Percentiles rank a stretch among this genome's conserved stretches.
Evolutionary conservation across 2,329 filamentous ascomycete species (phyloP).

Genomic region (Ceratocystis huliohia): DNA sequence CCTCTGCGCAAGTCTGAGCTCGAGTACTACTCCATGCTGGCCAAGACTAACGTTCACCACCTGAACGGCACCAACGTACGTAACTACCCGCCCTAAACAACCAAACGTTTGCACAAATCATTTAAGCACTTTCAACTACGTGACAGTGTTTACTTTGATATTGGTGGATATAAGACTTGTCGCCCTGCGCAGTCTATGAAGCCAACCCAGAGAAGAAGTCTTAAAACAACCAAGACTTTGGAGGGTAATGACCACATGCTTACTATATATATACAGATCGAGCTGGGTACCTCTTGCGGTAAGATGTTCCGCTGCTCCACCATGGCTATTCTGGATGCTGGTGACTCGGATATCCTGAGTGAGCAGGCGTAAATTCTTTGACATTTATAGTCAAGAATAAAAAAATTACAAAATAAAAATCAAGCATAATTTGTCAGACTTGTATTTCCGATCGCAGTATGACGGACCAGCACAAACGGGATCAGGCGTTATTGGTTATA

Average conservation of each 20-base stretch:
- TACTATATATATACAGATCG: slow-evolving; percentile 59
- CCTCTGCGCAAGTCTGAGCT: slow-evolving; percentile 96
- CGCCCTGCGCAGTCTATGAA: slow-evolving; percentile 26
- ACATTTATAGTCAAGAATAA: slow-evolving; percentile 14
- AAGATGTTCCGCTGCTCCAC: slow-evolving; percentile 98
- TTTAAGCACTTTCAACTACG: not conserved
- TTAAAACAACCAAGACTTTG: slow-evolving; percentile 53
- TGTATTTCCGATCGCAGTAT: slow-evolving; percentile 8
- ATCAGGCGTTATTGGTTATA: slow-evolving; percentile 17
- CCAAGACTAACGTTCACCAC: slow-evolving; percentile 93
- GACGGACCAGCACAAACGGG: slow-evolving; percentile 6
- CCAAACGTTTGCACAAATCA: slow-evolving; percentile 1
- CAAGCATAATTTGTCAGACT: slow-evolving; percentile 12
- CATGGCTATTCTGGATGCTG: slow-evolving; percentile 93
- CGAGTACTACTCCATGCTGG: slow-evolving; percentile 87
- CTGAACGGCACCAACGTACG: slow-evolving; percentile 98
- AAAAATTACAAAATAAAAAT: slow-evolving; percentile 13
- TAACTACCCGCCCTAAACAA: slow-evolving; percentile 29
- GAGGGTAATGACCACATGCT: slow-evolving; percentile 57
- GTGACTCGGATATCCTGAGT: slow-evolving; percentile 94
- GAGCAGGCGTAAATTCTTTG: slow-evolving; percentile 38
- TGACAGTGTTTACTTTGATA: not conserved
- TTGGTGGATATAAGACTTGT: slow-evolving; percentile 23
- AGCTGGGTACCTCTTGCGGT: slow-evolving; percentile 94
- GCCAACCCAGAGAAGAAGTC: slow-evolving; percentile 85